Percentiles rank a stretch among this genome's conserved stretches.
Evolutionary conservation across 1,284 basidiomycete genomes (phyloP).

Genomic region (Cystobasidium pallidum): DNA sequence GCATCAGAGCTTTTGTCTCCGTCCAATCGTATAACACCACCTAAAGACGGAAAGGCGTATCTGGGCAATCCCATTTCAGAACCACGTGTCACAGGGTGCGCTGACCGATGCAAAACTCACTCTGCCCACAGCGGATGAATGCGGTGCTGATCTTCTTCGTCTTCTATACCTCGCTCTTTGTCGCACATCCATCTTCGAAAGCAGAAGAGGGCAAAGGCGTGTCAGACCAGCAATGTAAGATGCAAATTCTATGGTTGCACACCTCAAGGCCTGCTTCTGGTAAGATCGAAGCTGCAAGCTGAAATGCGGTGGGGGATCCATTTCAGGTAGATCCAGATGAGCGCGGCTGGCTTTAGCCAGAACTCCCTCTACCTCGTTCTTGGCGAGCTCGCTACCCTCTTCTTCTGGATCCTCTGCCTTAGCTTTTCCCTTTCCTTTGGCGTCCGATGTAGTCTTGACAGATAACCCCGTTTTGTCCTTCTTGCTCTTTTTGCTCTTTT

Average conservation of each 20-base stretch:
- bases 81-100: background rate
- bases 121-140: constrained; percentile 96
- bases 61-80: background rate
- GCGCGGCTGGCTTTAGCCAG: constrained; percentile 74
- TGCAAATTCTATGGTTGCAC: background rate
- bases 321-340: constrained; percentile 74
- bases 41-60: constrained; percentile 42
- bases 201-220: background rate
- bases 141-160: constrained; percentile 69
- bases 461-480: background rate
- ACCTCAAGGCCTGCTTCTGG: constrained; percentile 83
- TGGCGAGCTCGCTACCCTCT: constrained; percentile 49
- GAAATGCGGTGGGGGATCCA: constrained; percentile 81
- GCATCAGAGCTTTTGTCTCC: constrained; percentile 52
- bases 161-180: constrained; percentile 73
- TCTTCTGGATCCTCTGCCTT: constrained; percentile 44
- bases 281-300: constrained; percentile 76
- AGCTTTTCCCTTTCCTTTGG: constrained; percentile 29
- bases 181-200: constrained; percentile 83
- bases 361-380: constrained; percentile 49
- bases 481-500: constrained; percentile 27
- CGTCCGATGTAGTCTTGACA: background rate
- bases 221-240: background rate
- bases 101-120: constrained; percentile 58
- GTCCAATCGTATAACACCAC: constrained; percentile 22